A percentile compares a stretch with the other conserved stretches of the same genome.
Conservation (phyloP, 805 yeast genomes). For the Lipomyces lipofer region DNA sequence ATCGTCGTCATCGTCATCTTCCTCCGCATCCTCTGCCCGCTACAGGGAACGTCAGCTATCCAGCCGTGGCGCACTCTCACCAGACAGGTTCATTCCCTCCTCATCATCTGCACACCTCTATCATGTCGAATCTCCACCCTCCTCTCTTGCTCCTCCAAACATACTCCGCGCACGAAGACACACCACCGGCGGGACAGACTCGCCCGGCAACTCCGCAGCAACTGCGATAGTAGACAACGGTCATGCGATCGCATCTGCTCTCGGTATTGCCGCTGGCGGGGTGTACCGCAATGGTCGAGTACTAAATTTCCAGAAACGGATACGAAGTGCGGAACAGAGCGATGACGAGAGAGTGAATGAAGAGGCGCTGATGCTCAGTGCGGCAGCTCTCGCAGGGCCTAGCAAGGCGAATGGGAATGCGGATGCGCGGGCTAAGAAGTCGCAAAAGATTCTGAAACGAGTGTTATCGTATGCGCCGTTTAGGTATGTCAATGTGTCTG, state of each 20-base stretch:
- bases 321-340: neutral
- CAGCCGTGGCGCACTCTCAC: conserved; percentile 23
- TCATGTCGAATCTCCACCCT: conserved; percentile 24
- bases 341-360: conserved; percentile 6
- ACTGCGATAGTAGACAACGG: conserved; percentile 2
- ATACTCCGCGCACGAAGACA: neutral
- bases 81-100: conserved; percentile 30
- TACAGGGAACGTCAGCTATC: conserved; percentile 14
- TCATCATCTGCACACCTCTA: conserved; percentile 20
- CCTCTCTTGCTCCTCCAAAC: conserved; percentile 4
- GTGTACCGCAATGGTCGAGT: neutral
- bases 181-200: neutral
- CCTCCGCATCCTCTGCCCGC: too few species aligned
- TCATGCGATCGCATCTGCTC: conserved; percentile 13
- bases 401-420: conserved; percentile 1
- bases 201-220: neutral
- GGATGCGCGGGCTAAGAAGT: neutral
- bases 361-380: conserved; percentile 15
- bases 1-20: conserved; percentile 4
- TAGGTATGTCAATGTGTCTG: too few species aligned
- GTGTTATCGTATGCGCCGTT: conserved; percentile 21
- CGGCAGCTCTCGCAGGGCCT: conserved; percentile 18
- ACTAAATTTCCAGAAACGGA: conserved; percentile 1
- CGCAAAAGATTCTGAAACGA: conserved; percentile 9
- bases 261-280: conserved; percentile 6